Conservation (phyloP, 148 eudicot species). For the Polygonum aviculare region DNA sequence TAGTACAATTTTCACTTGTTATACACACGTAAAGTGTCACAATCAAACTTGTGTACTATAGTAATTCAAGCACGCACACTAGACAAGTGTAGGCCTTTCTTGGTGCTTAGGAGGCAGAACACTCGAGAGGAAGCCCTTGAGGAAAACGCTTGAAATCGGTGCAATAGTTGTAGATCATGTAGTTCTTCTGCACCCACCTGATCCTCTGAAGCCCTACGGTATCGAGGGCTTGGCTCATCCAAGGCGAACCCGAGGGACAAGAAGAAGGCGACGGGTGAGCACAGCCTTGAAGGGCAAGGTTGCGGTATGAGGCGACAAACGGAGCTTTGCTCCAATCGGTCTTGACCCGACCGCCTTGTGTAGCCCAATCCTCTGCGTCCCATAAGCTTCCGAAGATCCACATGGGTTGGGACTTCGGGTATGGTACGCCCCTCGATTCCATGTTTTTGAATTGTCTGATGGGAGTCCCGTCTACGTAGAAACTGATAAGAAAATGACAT, state of each 20-base stretch:
- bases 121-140: constrained; percentile 35
- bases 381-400: constrained; percentile 24
- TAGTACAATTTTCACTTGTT: too few relatives aligned
- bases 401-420: constrained; percentile 23
- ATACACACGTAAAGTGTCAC: too few relatives aligned
- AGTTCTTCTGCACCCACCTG: constrained; percentile 36
- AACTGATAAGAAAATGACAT: neutral
- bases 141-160: constrained; percentile 32
- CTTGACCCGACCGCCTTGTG: constrained; percentile 24
- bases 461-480: constrained; percentile 20
- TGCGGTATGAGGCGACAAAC: constrained; percentile 17
- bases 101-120: neutral
- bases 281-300: neutral
- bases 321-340: constrained; percentile 25
- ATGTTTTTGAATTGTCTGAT: constrained; percentile 22
- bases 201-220: constrained; percentile 19
- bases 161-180: constrained; percentile 43
- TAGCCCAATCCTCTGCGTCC: constrained; percentile 29
- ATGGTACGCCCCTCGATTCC: constrained; percentile 18
- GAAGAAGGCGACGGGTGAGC: neutral
- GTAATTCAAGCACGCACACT: too few relatives aligned
- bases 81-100: neutral
- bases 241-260: neutral
- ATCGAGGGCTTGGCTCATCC: constrained; percentile 32
- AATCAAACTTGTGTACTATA: too few relatives aligned